Evolutionary conservation across 2,329 filamentous ascomycete genomes (phyloP), one percentile per base, ranked within the genome.

Genomic region (Hymenoscyphus occultus): DNA sequence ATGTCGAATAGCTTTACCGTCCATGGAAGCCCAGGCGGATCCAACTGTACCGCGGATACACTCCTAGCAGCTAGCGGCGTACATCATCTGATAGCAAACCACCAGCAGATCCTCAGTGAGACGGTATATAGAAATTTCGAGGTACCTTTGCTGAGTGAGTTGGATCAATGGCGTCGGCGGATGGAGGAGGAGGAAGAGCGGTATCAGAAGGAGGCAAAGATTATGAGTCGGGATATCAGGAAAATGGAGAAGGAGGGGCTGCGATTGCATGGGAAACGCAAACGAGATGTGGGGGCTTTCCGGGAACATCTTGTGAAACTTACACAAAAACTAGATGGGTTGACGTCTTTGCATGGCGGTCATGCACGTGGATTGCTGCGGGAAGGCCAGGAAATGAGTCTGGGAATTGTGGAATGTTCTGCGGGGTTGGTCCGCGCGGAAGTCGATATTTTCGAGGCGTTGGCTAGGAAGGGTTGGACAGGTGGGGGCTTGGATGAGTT

Each of bases 91-190:
- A 80, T 89, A 65, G 87, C 87, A 57, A 90, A 90, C 77, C 87
- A 90, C 78, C 85, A 89, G 75, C 86, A 89, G 73, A 90, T 90
- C 71, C 81, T 90, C 3, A 85, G 82, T 68, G 87, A 90, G 76
- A 89, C 86, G 0, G 85, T 90, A 9, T 90, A 90, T 76, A 81
- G 87, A 63, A 82, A 81, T 65, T 90, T 90, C 74, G 87, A 90
- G 76, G 86, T 90, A 45, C 87, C 87, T 3, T 78, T 90, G 28
- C 80, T 90, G n/a, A 86, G 89, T 77, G 87, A 90, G 76, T 79
- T 90, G 39, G 87, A 90, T 75, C 83, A 82, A 68, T 90, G 87
- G 86, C 82, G 82, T 62, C 80, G 80, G 61, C 82, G 84, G 70
- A 84, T 89, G 65, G 86, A 87, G 65, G 87, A 89, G 70, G 87